phyloP scores from a whole-genome alignment of 306 rosid genomes.

The Pyrus bretschneideri region DNA sequence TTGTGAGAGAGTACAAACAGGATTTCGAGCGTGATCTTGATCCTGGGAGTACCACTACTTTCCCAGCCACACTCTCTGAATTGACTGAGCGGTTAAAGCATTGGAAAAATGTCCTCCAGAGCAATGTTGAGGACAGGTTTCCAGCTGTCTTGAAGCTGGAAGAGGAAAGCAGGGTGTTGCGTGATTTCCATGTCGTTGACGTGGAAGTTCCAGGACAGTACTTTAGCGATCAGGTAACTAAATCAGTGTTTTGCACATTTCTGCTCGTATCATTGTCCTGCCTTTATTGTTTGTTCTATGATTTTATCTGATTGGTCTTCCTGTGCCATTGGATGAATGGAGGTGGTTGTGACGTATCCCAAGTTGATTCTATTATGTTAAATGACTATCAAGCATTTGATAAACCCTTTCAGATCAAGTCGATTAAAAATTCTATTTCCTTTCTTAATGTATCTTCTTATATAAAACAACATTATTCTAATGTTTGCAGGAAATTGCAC shows the following conservation, averaged over 20 bases:
- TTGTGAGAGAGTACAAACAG: constrained; percentile 95
- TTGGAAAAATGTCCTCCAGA: constrained; percentile 97
- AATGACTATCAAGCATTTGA: not conserved
- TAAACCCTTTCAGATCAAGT: not conserved
- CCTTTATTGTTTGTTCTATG: constrained; percentile 1
- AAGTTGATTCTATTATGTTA: not conserved
- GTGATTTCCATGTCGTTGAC: constrained; percentile 97
- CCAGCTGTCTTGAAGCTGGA: constrained; percentile 94
- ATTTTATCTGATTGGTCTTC: not conserved
- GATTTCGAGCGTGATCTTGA: constrained; percentile 98
- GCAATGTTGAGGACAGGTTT: constrained; percentile 98
- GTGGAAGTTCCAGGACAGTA: constrained; percentile 99
- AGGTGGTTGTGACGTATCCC: not conserved
- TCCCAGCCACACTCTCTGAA: constrained; percentile 90
- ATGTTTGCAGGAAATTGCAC: constrained; percentile 78
- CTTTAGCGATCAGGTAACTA: constrained; percentile 82
- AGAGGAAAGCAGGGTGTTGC: constrained; percentile 96
- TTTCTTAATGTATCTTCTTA: constrained; percentile 21
- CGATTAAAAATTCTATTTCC: not conserved
- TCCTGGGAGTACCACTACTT: constrained; percentile 90
- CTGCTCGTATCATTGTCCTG: not conserved
- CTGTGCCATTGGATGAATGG: not conserved
- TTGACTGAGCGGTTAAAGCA: constrained; percentile 86
- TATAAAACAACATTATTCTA: not conserved
- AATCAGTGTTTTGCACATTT: not conserved